phyloP scores from a whole-genome alignment of 257 asterid genomes.

The Nicotiana paniculata region DNA sequence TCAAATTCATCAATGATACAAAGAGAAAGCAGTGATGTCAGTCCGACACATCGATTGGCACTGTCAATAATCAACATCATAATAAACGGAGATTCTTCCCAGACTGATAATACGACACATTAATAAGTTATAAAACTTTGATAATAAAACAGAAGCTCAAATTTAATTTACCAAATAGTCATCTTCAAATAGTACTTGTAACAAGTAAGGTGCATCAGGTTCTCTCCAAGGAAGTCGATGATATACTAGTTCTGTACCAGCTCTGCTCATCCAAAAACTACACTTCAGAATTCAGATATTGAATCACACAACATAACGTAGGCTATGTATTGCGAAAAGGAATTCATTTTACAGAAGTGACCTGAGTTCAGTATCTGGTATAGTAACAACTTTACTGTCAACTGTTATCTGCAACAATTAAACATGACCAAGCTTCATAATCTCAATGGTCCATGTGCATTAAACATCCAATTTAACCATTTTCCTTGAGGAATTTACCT shows the following conservation, averaged over 20 bases:
- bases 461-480: background rate
- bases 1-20: background rate
- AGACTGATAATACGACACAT: background rate
- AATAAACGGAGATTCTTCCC: background rate
- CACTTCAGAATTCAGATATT: background rate
- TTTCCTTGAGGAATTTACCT: conserved; percentile 21
- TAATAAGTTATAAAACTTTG: background rate
- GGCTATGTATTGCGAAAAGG: background rate
- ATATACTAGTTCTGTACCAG: conserved; percentile 55
- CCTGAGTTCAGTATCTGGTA: conserved; percentile 65
- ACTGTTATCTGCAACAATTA: conserved; percentile 50
- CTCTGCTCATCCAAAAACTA: conserved; percentile 32
- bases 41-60: background rate
- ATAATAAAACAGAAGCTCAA: conserved; percentile 1
- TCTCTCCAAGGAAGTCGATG: conserved; percentile 94
- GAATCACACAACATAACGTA: background rate
- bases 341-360: conserved; percentile 12
- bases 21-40: background rate
- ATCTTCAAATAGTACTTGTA: conserved; percentile 69
- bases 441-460: background rate
- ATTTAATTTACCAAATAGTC: conserved; percentile 52
- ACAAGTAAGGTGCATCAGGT: conserved; percentile 77
- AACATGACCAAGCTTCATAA: conserved; percentile 3
- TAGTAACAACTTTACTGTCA: conserved; percentile 51
- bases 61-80: background rate